Evolutionary conservation across 2,329 filamentous ascomycete species (phyloP).

Genomic region (Neopestalotiopsis rosae): DNA sequence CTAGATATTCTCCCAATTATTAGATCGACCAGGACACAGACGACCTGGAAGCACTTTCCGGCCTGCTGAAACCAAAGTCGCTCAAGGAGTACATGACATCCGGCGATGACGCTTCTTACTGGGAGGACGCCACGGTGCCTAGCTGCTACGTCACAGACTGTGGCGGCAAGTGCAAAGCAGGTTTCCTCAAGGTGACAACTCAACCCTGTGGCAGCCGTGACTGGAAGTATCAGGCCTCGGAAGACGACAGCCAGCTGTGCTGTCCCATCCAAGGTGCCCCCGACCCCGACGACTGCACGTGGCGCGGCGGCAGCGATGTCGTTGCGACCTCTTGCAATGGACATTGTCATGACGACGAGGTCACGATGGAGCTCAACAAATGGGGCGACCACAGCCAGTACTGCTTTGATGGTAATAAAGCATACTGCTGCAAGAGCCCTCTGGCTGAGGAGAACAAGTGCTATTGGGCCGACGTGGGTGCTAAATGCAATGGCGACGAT

Average conservation of each 20-base stretch:
- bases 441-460: constrained; percentile 28
- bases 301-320: constrained; percentile 24
- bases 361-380: constrained; percentile 34
- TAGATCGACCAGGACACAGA: constrained; percentile 32
- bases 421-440: constrained; percentile 35
- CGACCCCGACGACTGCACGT: constrained; percentile 35
- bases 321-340: constrained; percentile 32
- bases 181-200: constrained; percentile 32
- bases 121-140: no score
- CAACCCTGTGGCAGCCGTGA: constrained; percentile 30
- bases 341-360: constrained; percentile 39
- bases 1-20: no score
- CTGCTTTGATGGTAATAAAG: constrained; percentile 36
- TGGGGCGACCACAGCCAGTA: constrained; percentile 32
- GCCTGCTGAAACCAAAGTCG: constrained; percentile 10
- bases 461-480: constrained; percentile 29
- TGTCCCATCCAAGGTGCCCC: constrained; percentile 38
- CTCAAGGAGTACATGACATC: neutral
- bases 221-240: no score
- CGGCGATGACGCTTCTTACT: no score
- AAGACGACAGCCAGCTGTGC: constrained; percentile 26
- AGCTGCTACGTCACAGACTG: constrained; percentile 37
- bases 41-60: constrained; percentile 24
- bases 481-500: constrained; percentile 28
- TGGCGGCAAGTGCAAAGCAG: constrained; percentile 34